Evolutionary conservation across 169 alveolate species (phyloP), one percentile per base, ranked within the genome.

Genomic region (Plasmodium gallinaceum): DNA sequence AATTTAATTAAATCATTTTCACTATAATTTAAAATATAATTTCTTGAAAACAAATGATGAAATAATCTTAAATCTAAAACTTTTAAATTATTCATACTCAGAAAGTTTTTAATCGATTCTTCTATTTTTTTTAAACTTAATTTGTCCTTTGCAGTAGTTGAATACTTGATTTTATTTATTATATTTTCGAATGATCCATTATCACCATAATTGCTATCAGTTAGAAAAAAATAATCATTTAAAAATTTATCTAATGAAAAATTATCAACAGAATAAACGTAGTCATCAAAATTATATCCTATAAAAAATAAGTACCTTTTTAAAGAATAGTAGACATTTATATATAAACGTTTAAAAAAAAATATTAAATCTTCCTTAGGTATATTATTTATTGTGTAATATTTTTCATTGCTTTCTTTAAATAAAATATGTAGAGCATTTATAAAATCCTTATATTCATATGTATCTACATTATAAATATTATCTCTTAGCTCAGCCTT

Each of bases 231-330:
- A 22, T 46, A 78, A 22, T 78, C 89, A 24, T 78, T 78, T 43
- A 78, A 46, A 14, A 65, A 10, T 9, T 26, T 20, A 78, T 78
- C 70, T 48, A 78, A 10, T 5, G 80, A 64, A 51, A 78, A 78
- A 5, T 51, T 24, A 16, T 70, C 76, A n/a, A 42, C 68, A 3
- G 51, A 14, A 43, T 78, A 78, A 12, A 48, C 51, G 24, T 78
- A 78, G 65, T 78, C 78, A 20, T 66, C 61, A 69, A 78, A 78
- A 57, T 45, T 64, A 54, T 46, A 78, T 24, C 89, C 89, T 10
- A 52, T 46, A 7, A 64, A 60, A n/a, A 51, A 26, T 10, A 78
- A 26, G 26, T 78, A 65, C 9, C 26, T 78, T 22, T 78, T 62
- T 58, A 78, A 78, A 22, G 76, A 45, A 45, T 78, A 43, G 16